Conservation (phyloP, 371 early-diverging fungal genomes). For the Rhizopus delemar region DNA sequence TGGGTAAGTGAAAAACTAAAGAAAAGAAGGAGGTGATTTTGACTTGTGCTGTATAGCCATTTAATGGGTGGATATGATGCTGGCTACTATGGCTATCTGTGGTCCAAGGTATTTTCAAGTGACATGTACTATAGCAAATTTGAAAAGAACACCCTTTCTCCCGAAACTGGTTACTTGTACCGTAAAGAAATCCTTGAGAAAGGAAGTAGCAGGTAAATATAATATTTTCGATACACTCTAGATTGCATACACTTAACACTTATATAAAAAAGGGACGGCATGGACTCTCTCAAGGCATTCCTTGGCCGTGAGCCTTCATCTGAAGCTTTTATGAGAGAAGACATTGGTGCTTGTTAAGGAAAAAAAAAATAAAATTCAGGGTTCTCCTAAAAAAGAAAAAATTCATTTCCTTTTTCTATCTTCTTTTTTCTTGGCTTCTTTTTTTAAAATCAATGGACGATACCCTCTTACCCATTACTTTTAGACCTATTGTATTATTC, state of each 20-base stretch:
- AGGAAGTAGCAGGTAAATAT: conserved; percentile 65
- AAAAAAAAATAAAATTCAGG: too few relatives aligned
- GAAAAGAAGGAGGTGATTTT: background rate
- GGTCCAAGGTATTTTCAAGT: conserved; percentile 82
- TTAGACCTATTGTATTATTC: conserved; percentile 69
- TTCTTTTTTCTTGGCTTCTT: background rate
- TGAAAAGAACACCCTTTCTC: conserved; percentile 57
- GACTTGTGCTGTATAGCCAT: conserved; percentile 57
- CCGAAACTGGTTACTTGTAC: conserved; percentile 61
- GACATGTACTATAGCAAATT: conserved; percentile 85
- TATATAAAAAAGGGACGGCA: conserved; percentile 52
- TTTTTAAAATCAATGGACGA: conserved; percentile 13
- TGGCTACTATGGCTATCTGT: conserved; percentile 68
- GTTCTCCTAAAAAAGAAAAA: conserved; percentile 1
- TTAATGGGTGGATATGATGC: conserved; percentile 87
- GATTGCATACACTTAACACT: background rate
- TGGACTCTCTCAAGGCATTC: conserved; percentile 73
- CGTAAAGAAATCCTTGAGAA: conserved; percentile 67
- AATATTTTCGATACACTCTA: background rate
- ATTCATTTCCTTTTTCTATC: background rate
- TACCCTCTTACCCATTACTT: conserved; percentile 57
- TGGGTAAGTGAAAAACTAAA: conserved; percentile 31
- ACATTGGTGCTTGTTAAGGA: conserved; percentile 36
- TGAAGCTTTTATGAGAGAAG: conserved; percentile 72
- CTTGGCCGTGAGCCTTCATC: conserved; percentile 82